Conservation (phyloP, 2,329 filamentous ascomycete species). For the Pseudocercospora musae region DNA sequence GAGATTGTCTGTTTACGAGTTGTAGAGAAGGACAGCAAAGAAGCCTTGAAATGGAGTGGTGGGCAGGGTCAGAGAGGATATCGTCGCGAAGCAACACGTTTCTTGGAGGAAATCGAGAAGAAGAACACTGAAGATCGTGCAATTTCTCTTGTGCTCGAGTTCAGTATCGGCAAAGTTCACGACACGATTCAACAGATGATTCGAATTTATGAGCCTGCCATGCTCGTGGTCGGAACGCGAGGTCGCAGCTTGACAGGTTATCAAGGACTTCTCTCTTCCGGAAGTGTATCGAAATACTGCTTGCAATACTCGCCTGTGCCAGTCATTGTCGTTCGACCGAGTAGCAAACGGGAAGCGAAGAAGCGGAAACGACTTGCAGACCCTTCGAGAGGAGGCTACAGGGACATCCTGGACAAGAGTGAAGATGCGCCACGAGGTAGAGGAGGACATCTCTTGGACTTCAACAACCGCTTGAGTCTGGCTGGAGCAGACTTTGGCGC, state of each 20-base stretch:
- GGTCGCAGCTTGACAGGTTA: conserved; percentile 81
- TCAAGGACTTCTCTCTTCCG: conserved; percentile 73
- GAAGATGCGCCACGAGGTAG: conserved; percentile 39
- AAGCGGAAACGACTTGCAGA: conserved; percentile 81
- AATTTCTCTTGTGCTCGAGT: conserved; percentile 80
- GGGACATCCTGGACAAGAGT: conserved; percentile 69
- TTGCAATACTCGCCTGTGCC: conserved; percentile 90
- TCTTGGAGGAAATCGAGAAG: conserved; percentile 72
- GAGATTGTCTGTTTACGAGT: conserved; percentile 89
- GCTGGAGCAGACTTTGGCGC: conserved; percentile 38
- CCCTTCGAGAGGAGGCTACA: conserved; percentile 70
- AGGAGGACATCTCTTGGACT: conserved; percentile 53
- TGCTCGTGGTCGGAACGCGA: conserved; percentile 84
- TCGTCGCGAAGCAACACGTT: conserved; percentile 67
- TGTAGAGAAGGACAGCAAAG: conserved; percentile 75
- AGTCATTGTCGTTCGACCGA: conserved; percentile 85
- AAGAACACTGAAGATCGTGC: conserved; percentile 82
- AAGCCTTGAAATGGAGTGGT: conserved; percentile 45
- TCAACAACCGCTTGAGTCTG: conserved; percentile 46
- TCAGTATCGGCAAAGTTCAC: conserved; percentile 84
- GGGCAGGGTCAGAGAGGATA: conserved; percentile 57
- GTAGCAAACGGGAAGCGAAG: conserved; percentile 83
- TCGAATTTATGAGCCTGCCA: conserved; percentile 84
- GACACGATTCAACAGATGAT: conserved; percentile 91
- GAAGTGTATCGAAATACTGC: conserved; percentile 91